Evolutionary conservation across 768 basidiomycete genomes (phyloP).

Genomic region (Boletus vinaceobasis): DNA sequence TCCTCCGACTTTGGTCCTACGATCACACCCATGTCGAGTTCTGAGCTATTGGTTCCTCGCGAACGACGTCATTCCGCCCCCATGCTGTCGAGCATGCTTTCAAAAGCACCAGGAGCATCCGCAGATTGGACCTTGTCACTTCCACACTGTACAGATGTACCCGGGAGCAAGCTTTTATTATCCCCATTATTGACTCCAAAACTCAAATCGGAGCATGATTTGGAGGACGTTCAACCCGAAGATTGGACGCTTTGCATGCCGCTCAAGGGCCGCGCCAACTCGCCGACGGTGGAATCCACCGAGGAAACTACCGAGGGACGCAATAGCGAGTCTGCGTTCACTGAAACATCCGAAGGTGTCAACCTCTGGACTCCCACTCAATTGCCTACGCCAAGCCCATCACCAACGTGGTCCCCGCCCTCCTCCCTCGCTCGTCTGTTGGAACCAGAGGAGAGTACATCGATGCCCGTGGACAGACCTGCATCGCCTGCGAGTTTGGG

Average conservation of each 20-base stretch:
- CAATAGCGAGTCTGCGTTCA: constrained; percentile 1
- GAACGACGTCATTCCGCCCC: constrained; percentile 33
- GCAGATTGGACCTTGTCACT: constrained; percentile 32
- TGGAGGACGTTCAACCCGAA: constrained; percentile 17
- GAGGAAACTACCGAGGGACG: constrained; percentile 2
- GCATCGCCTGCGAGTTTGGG: constrained; percentile 23
- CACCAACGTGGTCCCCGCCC: constrained; percentile 18
- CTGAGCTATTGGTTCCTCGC: constrained; percentile 22
- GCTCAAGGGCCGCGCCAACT: constrained; percentile 13
- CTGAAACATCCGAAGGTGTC: constrained; percentile 1
- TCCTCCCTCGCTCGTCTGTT: not conserved
- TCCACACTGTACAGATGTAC: constrained; percentile 28
- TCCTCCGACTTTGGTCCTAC: not conserved
- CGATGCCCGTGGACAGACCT: constrained; percentile 5
- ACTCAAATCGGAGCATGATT: not conserved
- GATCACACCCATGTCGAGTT: constrained; percentile 1
- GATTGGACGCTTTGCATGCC: constrained; percentile 35
- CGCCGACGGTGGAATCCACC: not conserved
- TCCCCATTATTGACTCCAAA: constrained; percentile 1
- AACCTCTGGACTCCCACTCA: constrained; percentile 4
- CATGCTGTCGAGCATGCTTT: constrained; percentile 11
- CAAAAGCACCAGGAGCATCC: not conserved
- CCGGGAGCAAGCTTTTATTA: constrained; percentile 18
- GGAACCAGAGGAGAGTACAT: constrained; percentile 7
- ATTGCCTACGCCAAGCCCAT: constrained; percentile 29